These are phyloP conservation scores for Venturia oleaginea DNA, from an alignment of 2,329 filamentous ascomycete genomes.

Conservation along the genomic window DNA sequence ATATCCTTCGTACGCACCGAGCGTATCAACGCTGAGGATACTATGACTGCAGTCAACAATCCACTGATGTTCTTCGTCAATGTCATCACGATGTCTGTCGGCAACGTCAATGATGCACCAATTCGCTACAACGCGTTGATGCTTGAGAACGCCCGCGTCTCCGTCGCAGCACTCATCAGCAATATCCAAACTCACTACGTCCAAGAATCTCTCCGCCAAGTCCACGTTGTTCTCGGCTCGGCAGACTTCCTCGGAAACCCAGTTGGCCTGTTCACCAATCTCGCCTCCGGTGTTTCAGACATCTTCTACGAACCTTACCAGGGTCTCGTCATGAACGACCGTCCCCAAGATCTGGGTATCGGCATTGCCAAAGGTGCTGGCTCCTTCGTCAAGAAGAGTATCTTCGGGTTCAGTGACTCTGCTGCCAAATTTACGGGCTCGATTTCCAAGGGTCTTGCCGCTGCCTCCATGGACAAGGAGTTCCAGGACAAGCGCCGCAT, in stretches of 20 bases:
- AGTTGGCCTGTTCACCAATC: slow-evolving; percentile 94
- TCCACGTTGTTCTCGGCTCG: slow-evolving; percentile 94
- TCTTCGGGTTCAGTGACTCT: slow-evolving; percentile 94
- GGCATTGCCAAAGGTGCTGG: slow-evolving; percentile 95
- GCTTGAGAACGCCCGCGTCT: slow-evolving; percentile 89
- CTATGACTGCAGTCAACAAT: slow-evolving; percentile 71
- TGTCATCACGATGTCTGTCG: slow-evolving; percentile 97
- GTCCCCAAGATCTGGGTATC: slow-evolving; percentile 86
- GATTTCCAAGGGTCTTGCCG: slow-evolving; percentile 90
- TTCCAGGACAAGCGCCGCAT: slow-evolving; percentile 96
- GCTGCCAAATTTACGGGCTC: slow-evolving; percentile 97
- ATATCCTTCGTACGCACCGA: slow-evolving; percentile 96
- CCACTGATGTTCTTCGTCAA: slow-evolving; percentile 99
- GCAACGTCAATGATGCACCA: slow-evolving; percentile 96
- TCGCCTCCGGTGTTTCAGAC: slow-evolving; percentile 92
- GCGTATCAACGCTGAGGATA: slow-evolving; percentile 91
- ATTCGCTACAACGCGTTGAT: slow-evolving; percentile 88
- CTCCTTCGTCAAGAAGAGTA: slow-evolving; percentile 96
- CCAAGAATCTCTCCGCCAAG: slow-evolving; percentile 88
- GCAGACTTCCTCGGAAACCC: slow-evolving; percentile 97
- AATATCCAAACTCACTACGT: slow-evolving; percentile 93
- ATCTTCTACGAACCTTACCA: slow-evolving; percentile 99
- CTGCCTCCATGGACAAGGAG: slow-evolving; percentile 93
- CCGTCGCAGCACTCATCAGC: slow-evolving; percentile 70
- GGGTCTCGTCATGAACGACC: slow-evolving; percentile 89